phyloP scores from a whole-genome alignment of 768 basidiomycete genomes.

The Tulasnella sp. region DNA sequence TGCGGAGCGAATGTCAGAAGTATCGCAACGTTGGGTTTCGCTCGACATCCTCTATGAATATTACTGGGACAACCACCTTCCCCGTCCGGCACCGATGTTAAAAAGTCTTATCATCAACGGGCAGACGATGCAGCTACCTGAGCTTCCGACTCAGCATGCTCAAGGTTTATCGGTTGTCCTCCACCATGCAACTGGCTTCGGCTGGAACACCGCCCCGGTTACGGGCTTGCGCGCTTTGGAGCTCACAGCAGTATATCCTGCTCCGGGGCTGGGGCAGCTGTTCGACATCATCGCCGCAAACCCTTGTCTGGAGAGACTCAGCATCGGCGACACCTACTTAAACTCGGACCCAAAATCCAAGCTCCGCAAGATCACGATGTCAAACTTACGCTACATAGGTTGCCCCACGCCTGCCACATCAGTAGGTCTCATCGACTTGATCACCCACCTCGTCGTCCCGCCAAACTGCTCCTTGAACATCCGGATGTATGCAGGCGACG shows the following conservation, averaged over 20 bases:
- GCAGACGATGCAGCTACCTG: neutral
- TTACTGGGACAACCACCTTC: neutral
- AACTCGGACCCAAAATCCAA: neutral
- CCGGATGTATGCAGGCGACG: neutral
- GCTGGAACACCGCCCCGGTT: neutral
- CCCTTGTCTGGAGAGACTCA: neutral
- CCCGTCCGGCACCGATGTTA: neutral
- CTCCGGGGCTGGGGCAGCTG: neutral
- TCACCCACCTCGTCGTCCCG: neutral
- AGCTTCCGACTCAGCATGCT: neutral
- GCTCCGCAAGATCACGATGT: neutral
- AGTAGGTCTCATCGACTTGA: neutral
- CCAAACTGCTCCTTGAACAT: neutral
- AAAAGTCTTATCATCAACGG: neutral
- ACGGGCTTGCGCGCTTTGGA: neutral
- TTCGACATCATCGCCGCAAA: neutral
- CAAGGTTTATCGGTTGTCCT: neutral
- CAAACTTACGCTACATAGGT: neutral
- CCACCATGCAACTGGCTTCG: neutral
- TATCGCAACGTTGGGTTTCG: neutral
- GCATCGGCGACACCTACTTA: neutral
- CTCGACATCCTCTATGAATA: neutral
- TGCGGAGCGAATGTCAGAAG: neutral
- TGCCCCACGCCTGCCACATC: neutral
- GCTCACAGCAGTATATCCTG: neutral